A percentile compares a stretch with the other conserved stretches of the same genome.
Evolutionary conservation across 345 rosid genomes (phyloP).

Genomic region (Crucihimalaya himalaica): DNA sequence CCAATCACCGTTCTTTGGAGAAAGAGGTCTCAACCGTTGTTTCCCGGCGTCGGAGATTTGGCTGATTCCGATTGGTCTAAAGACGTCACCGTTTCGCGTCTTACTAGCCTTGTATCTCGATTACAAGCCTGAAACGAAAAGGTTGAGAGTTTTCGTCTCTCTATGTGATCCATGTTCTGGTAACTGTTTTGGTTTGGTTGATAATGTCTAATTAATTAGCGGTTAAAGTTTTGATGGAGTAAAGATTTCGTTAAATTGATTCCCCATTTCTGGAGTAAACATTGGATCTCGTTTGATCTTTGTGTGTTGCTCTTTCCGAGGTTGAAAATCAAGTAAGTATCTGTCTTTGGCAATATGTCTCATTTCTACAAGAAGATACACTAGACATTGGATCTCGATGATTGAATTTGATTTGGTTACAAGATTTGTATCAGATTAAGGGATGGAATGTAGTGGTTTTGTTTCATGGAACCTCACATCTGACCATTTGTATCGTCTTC

Average conservation of each 20-base stretch:
- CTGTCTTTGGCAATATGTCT: background rate
- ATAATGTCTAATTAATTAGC: background rate
- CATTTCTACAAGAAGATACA: background rate
- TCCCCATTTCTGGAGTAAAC: constrained; percentile 10
- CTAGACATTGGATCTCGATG: too few relatives aligned
- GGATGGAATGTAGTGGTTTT: too few relatives aligned
- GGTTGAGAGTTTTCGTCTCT: constrained; percentile 46
- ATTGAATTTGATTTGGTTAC: too few relatives aligned
- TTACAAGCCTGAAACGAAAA: constrained; percentile 93
- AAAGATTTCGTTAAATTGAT: constrained; percentile 4
- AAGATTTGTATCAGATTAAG: too few relatives aligned
- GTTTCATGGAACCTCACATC: background rate
- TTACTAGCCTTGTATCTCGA: constrained; percentile 78
- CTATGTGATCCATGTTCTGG: background rate
- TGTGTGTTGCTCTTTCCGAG: background rate
- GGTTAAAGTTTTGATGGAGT: background rate
- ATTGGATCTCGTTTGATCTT: constrained; percentile 27
- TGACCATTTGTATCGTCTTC: background rate
- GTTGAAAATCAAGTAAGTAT: background rate
- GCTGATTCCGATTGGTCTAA: constrained; percentile 60
- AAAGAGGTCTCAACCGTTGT: constrained; percentile 78
- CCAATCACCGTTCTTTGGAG: constrained; percentile 77
- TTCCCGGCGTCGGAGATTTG: constrained; percentile 57
- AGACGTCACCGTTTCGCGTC: constrained; percentile 74
- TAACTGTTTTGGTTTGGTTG: too few relatives aligned